A percentile compares a stretch with the other conserved stretches of the same genome.
These are phyloP conservation scores for Melastoma malabathricum DNA, from an alignment of 345 rosid genomes.

Conservation along the genomic window DNA sequence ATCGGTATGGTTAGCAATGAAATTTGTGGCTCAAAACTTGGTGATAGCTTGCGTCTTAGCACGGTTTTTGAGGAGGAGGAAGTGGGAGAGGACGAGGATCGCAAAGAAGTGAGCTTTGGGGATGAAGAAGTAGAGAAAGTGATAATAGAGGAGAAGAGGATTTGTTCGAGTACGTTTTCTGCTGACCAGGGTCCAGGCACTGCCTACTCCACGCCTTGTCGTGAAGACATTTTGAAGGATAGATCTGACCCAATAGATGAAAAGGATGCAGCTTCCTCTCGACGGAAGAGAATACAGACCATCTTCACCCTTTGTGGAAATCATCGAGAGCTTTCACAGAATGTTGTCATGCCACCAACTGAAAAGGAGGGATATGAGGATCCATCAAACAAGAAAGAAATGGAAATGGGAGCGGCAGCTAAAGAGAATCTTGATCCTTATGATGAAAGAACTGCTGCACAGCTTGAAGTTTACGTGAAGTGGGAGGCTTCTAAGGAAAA, in stretches of 20 bases:
- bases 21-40: slow-evolving; percentile 25
- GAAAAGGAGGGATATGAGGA: too few species aligned
- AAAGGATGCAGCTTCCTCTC: slow-evolving; percentile 41
- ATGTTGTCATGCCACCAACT: slow-evolving; percentile 23
- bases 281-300: slow-evolving; percentile 59
- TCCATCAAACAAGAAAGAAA: too few species aligned
- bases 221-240: not conserved
- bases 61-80: slow-evolving; percentile 85
- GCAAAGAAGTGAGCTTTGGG: slow-evolving; percentile 2
- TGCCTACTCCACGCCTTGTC: too few species aligned
- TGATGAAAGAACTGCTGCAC: slow-evolving; percentile 17
- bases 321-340: slow-evolving; percentile 73
- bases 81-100: slow-evolving; percentile 24
- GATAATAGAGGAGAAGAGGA: slow-evolving; percentile 61
- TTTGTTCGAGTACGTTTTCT: slow-evolving; percentile 21
- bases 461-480: slow-evolving; percentile 37
- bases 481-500: slow-evolving; percentile 51
- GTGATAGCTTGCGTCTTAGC: slow-evolving; percentile 53
- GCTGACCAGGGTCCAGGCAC: too few species aligned
- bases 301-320: slow-evolving; percentile 94
- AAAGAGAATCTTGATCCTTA: slow-evolving; percentile 44
- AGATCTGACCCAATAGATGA: slow-evolving; percentile 7
- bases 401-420: too few species aligned
- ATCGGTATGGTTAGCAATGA: slow-evolving; percentile 21
- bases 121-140: slow-evolving; percentile 76